A percentile compares a stretch with the other conserved stretches of the same genome.
Evolutionary conservation across 768 basidiomycete genomes (phyloP).

Genomic region (Hypholoma sublateritium): DNA sequence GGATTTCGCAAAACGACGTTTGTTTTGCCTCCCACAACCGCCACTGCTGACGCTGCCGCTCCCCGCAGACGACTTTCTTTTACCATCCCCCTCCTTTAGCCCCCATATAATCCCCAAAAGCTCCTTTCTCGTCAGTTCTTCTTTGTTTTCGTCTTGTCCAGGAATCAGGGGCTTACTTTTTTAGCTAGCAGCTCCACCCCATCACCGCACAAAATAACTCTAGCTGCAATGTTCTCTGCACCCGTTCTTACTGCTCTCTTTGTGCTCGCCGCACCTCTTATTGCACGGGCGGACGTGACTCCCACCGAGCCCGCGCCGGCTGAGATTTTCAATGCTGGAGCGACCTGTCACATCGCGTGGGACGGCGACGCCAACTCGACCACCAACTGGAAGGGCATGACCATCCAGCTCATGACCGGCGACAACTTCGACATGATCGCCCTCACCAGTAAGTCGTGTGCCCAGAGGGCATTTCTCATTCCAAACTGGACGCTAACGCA

Average conservation of each 20-base stretch:
- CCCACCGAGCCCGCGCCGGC: slow-evolving; percentile 65
- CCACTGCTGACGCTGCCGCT: not conserved
- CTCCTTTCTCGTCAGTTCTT: not conserved
- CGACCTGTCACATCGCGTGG: slow-evolving; percentile 60
- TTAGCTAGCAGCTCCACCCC: not conserved
- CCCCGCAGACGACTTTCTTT: slow-evolving; percentile 8
- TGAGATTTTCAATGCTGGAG: slow-evolving; percentile 55
- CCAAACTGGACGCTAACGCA: not conserved
- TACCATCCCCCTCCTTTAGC: not conserved
- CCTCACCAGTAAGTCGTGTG: slow-evolving; percentile 54
- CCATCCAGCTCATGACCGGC: slow-evolving; percentile 81
- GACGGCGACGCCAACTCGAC: slow-evolving; percentile 36
- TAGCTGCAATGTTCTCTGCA: slow-evolving; percentile 36
- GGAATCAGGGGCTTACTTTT: not conserved
- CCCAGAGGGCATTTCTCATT: not conserved
- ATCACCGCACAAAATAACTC: not conserved
- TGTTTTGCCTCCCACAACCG: not conserved
- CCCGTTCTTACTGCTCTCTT: slow-evolving; percentile 37
- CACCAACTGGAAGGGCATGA: slow-evolving; percentile 68
- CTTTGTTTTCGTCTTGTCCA: not conserved
- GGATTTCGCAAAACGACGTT: not conserved
- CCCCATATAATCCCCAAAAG: not conserved
- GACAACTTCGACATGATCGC: slow-evolving; percentile 67
- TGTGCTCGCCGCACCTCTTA: slow-evolving; percentile 32
- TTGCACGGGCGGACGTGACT: slow-evolving; percentile 53